Base-by-base conservation (phyloP, 1,284 basidiomycete species). In the Laetiporus sulphureus region DNA sequence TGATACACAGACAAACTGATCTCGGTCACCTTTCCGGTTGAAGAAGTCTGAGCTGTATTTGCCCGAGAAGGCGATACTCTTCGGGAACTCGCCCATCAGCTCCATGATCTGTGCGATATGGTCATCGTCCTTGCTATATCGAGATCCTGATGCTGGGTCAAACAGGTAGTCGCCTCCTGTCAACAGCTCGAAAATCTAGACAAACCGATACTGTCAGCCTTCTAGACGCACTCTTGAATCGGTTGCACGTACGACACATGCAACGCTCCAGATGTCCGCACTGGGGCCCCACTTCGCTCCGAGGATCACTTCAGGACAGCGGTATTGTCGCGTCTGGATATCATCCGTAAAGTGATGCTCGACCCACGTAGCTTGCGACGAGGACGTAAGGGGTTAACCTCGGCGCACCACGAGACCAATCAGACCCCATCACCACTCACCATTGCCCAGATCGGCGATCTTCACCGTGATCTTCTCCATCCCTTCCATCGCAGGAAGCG, bases 61-160 rank as follows among this genome's bases (percentile, higher is more conserved):
- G 35, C 96, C 96, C 3, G 82, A 79, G 53, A 96, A 80, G 2
- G 92, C 91, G 35, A 99, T 69, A 39, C 71, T 73, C 57, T 85
- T 85, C 10, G 94, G 91, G 37, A 90, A 72, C 57, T 96, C 91
- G 39, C 95, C 96, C 54, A 98, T 72, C 13, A 99, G 75, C 67
- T 99, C 96, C 65, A 98, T 93, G 56, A 99, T 91, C 68, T 99
- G 95, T 4, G 96, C 95, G 46, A 99, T 91, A 60, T 99, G 95
- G 61, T 99, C 96, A 64, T 99, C 95, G 64, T 99, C 96, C 66
- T 97, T 96, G 68, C 83, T 87, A 50, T 86, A 88, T 24, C 82
- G 71, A 27, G 80, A 77, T 3, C 85, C 83, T 1, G 80, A 79
- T 3, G 81, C 82, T 0, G 82, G 84, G 57, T 94, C 91, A 56